Evolutionary conservation across 305 asterid species (phyloP), one percentile per base, ranked within the genome.

Genomic region (Nicotiana rustica): DNA sequence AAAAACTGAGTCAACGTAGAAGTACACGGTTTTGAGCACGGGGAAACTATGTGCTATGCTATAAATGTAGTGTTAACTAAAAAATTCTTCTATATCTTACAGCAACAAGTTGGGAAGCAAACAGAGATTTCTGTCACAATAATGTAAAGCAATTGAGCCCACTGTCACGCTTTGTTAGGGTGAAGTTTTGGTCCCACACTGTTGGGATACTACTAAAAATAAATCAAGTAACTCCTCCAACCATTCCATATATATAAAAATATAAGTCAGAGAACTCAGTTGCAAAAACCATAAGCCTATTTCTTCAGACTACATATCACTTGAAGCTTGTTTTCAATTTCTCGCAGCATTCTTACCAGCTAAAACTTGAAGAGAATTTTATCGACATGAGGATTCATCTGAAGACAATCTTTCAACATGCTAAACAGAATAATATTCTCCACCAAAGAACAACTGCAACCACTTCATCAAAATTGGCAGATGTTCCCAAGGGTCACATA

Each of bases 401-500:
- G 15, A 82, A 86, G 15, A 80, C 81, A 1, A 17, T 83, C 49
- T 18, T 83, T 77, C 36, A 84, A 1, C 62, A 15, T 17, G 62
- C 62, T 57, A 57, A 57, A 57, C 21, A 17, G 68, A 77, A 36
- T 81, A 78, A 2, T 86, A 81, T 1, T 55, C 52, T 35, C 67
- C 68, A 33, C 77, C 7, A 35, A 82, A 41, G 69, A 78, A 5
- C 78, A 77, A 57, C 21, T 57, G 10, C 21, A 57, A 57, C 19
- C 21, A 57, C 21, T 57, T 57, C 62, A 17, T 17, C 62, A 57
- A 57, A 57, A 19, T 17, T 57, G 6, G 19, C 13, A 36, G 89
- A 84, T 56, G 88, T 86, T 41, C 89, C 87, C 0, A 86, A 85
- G 66, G 89, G 89, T 0, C 86, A 86, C 71, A 19, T 86, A 21